Base-by-base conservation (phyloP, 768 basidiomycete species). In the Boletus rubroflammeus region DNA sequence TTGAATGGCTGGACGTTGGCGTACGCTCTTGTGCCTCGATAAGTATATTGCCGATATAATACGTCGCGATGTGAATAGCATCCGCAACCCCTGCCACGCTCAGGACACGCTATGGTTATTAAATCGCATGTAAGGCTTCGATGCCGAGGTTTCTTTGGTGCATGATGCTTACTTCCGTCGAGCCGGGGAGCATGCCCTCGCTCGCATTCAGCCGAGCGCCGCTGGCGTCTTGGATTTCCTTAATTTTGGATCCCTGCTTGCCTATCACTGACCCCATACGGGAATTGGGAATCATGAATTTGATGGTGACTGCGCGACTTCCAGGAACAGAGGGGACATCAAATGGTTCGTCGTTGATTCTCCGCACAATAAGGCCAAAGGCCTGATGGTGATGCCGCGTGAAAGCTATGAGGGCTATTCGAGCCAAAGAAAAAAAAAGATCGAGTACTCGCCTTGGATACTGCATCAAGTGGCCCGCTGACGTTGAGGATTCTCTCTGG, bases 221-320 rank as follows among this genome's bases (percentile, higher is more conserved):
- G 59, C 90, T 93, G 26, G 97, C 97, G 65, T 99, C 97, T 69
- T 99, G 97, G 60, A 99, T 99, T 75, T 99, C 97, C 77, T 98
- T 98, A 71, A 99, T 99, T 73, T 99, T 99, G 35, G 88, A 87
- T 31, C 97, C 97, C 58, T 88, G 90, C 72, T 97, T 98, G 53
- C 97, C 97, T 65, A 99, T 99, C 56, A 98, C 93, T 17, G 94
- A 97, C 39, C 96, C 96, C 96, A 98, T 98, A 54, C 96, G 89
- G 10, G 93, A 95, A 73, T 98, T 98, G 59, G 96, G 96, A 53
- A 98, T 97, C 89, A 98, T 98, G 69, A 93, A 98, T 72, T 98
- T 98, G 80, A 99, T 98, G 29, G 97, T 98, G 51, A 99, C 97
- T 28, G 97, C 96, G 55, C 95, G 85, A 66, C 94, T 97, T 54